Evolutionary conservation across 805 yeast species (phyloP), one percentile per base, ranked within the genome.

Genomic region (Priceomyces castillae): DNA sequence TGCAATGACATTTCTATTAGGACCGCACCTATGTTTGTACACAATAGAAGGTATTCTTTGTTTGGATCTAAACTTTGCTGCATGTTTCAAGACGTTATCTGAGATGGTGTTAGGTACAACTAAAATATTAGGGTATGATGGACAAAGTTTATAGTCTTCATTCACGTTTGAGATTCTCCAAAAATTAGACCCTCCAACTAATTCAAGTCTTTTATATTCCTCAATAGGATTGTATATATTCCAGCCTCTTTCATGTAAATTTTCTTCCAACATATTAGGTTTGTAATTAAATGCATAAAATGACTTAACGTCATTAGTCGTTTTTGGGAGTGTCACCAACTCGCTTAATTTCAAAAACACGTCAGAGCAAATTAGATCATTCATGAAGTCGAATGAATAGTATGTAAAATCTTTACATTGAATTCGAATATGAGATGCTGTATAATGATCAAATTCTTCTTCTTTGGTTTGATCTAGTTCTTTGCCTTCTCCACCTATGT

Each of bases 401-500:
- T 78, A 85, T 15, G 90, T 84, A 63, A 87, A 92, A 62, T 92
- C 98, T 49, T 89, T 81, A 57, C 97, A 87, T 31, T 81, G 77
- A 9, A 92, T 57, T 37, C 95, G 77, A 37, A 92, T 65, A 46
- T 80, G 80, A 4, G 84, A 78, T 1, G 71, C 62, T 3, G 67
- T 41, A 48, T 70, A 70, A 43, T 61, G 69, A 47, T 71, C 74
- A 14, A 62, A 56, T 15, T 52, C 51, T 1, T 50, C 48, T 18
- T 41, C 39, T 11, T 33, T 39, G 5, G 46, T 37, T 19, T 35
- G 16, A 23, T 23, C 16, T 11, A 17, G 20, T 40, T 33, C 36
- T 16, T 16, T 33, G 23, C 36, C 36, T 10, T 33, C 36, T 17
- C 20, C 30, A 9, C 41, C 37, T 1, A 50, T 44, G 16, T 47